These are phyloP conservation scores for Coemansia sp. DNA, from an alignment of 192 early-diverging fungal genomes.

Conservation along the genomic window DNA sequence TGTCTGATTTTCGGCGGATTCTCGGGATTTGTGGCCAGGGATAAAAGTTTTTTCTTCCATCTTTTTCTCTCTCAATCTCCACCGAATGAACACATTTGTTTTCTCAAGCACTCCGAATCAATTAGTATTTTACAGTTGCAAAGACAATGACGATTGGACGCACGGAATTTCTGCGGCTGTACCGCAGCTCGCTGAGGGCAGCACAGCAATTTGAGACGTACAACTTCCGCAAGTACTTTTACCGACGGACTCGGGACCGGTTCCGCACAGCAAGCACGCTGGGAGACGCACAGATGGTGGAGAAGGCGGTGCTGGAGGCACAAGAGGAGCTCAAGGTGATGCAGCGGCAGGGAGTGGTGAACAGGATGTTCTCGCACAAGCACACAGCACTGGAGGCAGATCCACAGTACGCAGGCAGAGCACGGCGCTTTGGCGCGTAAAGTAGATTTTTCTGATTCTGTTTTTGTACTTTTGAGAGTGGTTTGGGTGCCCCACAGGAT, in stretches of 20 bases:
- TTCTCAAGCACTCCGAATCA: neutral
- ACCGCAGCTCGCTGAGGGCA: constrained; percentile 73
- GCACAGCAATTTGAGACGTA: constrained; percentile 75
- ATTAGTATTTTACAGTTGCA: neutral
- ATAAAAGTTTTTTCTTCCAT: neutral
- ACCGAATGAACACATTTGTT: constrained; percentile 18
- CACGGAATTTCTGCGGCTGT: constrained; percentile 69
- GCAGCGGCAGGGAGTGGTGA: constrained; percentile 75
- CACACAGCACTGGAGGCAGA: constrained; percentile 69
- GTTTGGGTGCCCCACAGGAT: too few relatives aligned
- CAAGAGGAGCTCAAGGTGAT: constrained; percentile 69
- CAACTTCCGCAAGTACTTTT: constrained; percentile 87
- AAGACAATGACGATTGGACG: constrained; percentile 41
- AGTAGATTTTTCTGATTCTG: neutral
- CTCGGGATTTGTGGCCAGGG: neutral
- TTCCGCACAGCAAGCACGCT: constrained; percentile 65
- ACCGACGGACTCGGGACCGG: constrained; percentile 75
- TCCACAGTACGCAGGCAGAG: constrained; percentile 27
- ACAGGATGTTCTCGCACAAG: constrained; percentile 68
- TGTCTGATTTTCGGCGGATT: too few relatives aligned
- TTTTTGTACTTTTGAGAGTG: too few relatives aligned
- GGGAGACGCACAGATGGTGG: constrained; percentile 10
- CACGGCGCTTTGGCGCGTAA: constrained; percentile 25
- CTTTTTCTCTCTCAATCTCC: neutral
- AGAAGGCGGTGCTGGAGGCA: constrained; percentile 60